Base-by-base conservation (phyloP, 805 yeast species). In the Priceomyces carsonii region DNA sequence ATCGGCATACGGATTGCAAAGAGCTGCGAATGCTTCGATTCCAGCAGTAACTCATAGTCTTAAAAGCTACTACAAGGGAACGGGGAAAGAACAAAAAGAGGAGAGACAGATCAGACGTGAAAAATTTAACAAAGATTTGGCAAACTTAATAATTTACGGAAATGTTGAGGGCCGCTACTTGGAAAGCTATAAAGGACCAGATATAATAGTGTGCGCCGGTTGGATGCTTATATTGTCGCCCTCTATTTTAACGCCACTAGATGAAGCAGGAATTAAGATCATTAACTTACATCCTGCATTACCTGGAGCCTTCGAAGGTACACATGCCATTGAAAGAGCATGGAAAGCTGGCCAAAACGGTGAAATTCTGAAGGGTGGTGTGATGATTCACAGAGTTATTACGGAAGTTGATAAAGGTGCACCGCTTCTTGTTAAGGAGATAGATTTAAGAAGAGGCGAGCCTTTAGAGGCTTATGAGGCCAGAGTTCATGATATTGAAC, bases 231-330 rank as follows among this genome's bases (percentile, higher is more conserved):
- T 93, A 39, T 70, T 93, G 40, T 85, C 96, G 1, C 80, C 87
- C 3, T 70, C 77, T 14, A 89, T 88, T 47, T 69, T 93, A 41
- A 63, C 67, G 25, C 89, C 90, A 3, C 60, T 90, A 21, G 77
- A 69, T 33, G 57, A 72, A 2, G 77, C 72, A 3, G 66, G 73
- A 1, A 73, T 89, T 18, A 86, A 90, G 23, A 90, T 93, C 44
- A 89, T 93, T 51, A 93, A 93, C 54, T 68, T 93, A 41, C 99
- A 93, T 58, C 99, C 99, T 4, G 98, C 99, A 0, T 76, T 93
- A 40, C 99, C 99, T 1, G 96, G 96, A 18, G 89, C 89, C 4
- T 93, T 91, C 68, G 98, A 91, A 39, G 99, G 99, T 4, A 91
- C 95, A 8, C 89, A 87, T 63, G 98, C 99, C 8, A 93, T 93